These are phyloP conservation scores for Coemansia sp. DNA, from an alignment of 192 early-diverging fungal species.

Conservation along the genomic window DNA sequence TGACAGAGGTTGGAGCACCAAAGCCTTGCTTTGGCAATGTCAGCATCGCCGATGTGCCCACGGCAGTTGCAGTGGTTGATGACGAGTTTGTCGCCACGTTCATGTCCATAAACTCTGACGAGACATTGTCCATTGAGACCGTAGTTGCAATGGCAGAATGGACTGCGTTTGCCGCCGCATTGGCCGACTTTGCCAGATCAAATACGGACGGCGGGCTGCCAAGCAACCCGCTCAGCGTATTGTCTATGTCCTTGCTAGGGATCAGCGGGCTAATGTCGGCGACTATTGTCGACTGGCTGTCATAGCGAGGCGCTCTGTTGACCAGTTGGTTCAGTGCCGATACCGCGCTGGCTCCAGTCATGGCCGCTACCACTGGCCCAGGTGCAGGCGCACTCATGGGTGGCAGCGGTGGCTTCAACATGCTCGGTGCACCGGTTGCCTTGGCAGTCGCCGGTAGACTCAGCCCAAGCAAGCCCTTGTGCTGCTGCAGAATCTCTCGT, in stretches of 20 bases:
- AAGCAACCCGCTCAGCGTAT: background rate
- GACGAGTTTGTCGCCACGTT: background rate
- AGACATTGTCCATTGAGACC: background rate
- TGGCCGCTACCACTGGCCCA: background rate
- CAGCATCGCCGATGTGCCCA: background rate
- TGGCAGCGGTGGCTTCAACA: background rate
- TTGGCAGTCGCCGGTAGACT: background rate
- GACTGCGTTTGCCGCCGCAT: background rate
- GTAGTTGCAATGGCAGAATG: background rate
- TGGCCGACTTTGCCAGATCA: background rate
- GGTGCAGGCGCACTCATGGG: background rate
- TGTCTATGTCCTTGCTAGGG: background rate
- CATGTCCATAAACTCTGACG: background rate
- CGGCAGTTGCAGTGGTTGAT: background rate
- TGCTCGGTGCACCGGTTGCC: background rate
- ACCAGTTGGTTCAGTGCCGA: background rate
- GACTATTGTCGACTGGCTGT: conserved; percentile 1
- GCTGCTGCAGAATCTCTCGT: conserved; percentile 31
- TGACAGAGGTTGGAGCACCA: too few species aligned
- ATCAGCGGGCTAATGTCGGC: conserved; percentile 1
- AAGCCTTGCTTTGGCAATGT: background rate
- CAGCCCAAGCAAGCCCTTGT: conserved; percentile 14
- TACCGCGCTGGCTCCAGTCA: background rate
- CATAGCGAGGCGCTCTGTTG: background rate
- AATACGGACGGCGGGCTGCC: background rate